Percentiles rank a stretch among this genome's conserved stretches.
Evolutionary conservation across 2,329 filamentous ascomycete genomes (phyloP).

Genomic region (Ophiostoma novo-ulmi): DNA sequence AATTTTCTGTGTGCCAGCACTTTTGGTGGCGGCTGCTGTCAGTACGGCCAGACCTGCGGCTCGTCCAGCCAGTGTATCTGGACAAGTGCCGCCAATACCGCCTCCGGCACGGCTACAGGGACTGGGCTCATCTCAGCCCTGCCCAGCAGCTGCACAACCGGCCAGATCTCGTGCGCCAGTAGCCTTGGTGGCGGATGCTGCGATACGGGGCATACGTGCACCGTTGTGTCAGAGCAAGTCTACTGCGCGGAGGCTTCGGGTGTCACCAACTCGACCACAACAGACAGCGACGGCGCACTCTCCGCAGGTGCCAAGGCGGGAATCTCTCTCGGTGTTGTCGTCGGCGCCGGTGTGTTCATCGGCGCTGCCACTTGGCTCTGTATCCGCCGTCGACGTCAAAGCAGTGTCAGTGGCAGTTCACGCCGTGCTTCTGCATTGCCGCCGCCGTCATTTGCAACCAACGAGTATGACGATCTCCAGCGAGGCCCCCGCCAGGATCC

Average conservation of each 20-base stretch:
- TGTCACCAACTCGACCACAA: slow-evolving; percentile 31
- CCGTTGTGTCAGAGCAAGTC: slow-evolving; percentile 37
- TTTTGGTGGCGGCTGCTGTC: slow-evolving; percentile 48
- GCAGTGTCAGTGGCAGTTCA: slow-evolving; percentile 14
- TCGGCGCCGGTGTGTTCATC: slow-evolving; percentile 41
- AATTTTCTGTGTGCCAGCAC: slow-evolving; percentile 42
- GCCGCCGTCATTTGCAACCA: slow-evolving; percentile 23
- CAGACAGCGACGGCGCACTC: slow-evolving; percentile 31
- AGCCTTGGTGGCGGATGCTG: slow-evolving; percentile 49
- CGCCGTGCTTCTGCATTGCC: slow-evolving; percentile 24
- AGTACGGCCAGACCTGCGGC: slow-evolving; percentile 42
- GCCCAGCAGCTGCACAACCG: slow-evolving; percentile 43
- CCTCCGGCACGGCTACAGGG: not conserved
- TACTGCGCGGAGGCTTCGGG: slow-evolving; percentile 38
- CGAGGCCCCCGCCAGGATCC: slow-evolving; percentile 16
- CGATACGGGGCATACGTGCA: slow-evolving; percentile 42
- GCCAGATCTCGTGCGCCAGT: slow-evolving; percentile 43
- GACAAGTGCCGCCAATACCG: slow-evolving; percentile 22
- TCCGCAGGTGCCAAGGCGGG: slow-evolving; percentile 51
- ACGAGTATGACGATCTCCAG: slow-evolving; percentile 19
- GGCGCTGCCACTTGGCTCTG: slow-evolving; percentile 46
- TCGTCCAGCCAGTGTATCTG: slow-evolving; percentile 36
- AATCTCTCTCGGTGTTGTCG: slow-evolving; percentile 50
- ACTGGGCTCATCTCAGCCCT: slow-evolving; percentile 33
- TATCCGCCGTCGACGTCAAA: slow-evolving; percentile 30